These are phyloP conservation scores for Starmerella vaccinii DNA, from an alignment of 805 yeast species.

Conservation along the genomic window DNA sequence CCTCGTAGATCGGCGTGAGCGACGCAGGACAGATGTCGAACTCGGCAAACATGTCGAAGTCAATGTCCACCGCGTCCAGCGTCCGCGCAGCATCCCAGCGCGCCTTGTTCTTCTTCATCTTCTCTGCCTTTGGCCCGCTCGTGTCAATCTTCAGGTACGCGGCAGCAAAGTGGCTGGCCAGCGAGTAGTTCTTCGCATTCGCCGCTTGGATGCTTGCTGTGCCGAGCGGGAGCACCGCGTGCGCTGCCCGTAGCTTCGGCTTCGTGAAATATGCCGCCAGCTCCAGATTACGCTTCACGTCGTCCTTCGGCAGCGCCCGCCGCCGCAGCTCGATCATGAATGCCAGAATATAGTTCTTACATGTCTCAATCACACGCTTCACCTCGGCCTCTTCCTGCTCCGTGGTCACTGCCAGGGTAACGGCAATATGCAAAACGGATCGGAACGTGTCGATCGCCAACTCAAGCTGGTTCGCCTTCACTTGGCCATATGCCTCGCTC, in stretches of 20 bases:
- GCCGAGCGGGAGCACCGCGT: constrained; percentile 76
- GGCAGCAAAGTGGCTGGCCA: constrained; percentile 81
- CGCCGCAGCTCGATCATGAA: constrained; percentile 83
- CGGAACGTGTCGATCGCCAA: constrained; percentile 75
- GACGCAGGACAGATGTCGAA: constrained; percentile 84
- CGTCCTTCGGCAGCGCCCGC: constrained; percentile 57
- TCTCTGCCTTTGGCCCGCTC: constrained; percentile 65
- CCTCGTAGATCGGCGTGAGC: constrained; percentile 78
- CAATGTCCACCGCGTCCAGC: constrained; percentile 78
- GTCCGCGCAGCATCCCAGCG: constrained; percentile 64
- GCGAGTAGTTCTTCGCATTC: constrained; percentile 75
- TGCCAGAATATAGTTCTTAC: constrained; percentile 87
- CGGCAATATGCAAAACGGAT: constrained; percentile 61
- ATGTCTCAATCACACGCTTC: constrained; percentile 54
- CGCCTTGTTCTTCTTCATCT: constrained; percentile 71
- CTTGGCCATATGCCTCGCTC: constrained; percentile 67
- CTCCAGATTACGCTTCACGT: constrained; percentile 77
- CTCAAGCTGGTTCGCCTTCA: constrained; percentile 73
- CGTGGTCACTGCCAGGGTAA: constrained; percentile 58
- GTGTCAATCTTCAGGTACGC: constrained; percentile 64
- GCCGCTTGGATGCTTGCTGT: constrained; percentile 92
- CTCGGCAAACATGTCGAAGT: constrained; percentile 85
- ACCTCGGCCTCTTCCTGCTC: constrained; percentile 72
- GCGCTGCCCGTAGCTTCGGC: constrained; percentile 70
- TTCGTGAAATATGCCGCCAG: constrained; percentile 92